A percentile compares a stretch with the other conserved stretches of the same genome.
Conservation (phyloP, 495 filamentous ascomycete species). For the Hamigera avellanea region DNA sequence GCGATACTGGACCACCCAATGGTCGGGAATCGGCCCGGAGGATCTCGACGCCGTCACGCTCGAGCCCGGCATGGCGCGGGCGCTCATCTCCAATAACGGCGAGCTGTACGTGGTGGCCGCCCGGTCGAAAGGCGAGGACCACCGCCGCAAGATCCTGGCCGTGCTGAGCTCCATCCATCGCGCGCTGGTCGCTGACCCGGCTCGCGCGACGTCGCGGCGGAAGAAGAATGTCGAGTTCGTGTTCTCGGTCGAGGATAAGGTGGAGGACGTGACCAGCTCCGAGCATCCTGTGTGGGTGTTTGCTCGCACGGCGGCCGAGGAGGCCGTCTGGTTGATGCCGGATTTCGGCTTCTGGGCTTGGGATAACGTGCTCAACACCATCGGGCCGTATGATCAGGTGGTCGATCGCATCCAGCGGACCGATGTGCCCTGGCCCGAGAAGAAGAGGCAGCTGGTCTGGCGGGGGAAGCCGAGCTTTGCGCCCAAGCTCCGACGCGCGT, state of each 20-base stretch:
- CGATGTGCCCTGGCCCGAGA: slow-evolving; percentile 35
- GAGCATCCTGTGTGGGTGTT: slow-evolving; percentile 44
- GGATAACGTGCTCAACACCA: slow-evolving; percentile 45
- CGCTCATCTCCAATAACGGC: slow-evolving; percentile 19
- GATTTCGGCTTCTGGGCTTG: slow-evolving; percentile 73
- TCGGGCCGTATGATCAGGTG: slow-evolving; percentile 47
- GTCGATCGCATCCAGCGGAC: slow-evolving; percentile 31
- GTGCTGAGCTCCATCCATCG: slow-evolving; percentile 34
- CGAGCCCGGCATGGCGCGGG: slow-evolving; percentile 24
- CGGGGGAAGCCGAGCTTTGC: slow-evolving; percentile 43
- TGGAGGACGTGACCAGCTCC: slow-evolving; percentile 26
- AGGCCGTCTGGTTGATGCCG: slow-evolving; percentile 56
- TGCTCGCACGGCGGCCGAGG: slow-evolving; percentile 26
- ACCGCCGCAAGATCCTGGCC: slow-evolving; percentile 33
- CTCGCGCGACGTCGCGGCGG: slow-evolving; percentile 35
- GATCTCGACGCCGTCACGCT: slow-evolving; percentile 20
- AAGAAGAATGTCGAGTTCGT: slow-evolving; percentile 58
- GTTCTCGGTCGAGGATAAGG: slow-evolving; percentile 41
- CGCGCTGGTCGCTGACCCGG: slow-evolving; percentile 29
- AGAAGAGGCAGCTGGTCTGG: slow-evolving; percentile 52
- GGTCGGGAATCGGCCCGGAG: slow-evolving; percentile 16
- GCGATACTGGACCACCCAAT: slow-evolving; percentile 17
- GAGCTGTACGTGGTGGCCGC: slow-evolving; percentile 28
- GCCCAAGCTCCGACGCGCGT: slow-evolving; percentile 32
- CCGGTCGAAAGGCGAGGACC: slow-evolving; percentile 24